Conservation (phyloP, 2,329 filamentous ascomycete genomes). For the Fusarium pseudonygamai region DNA sequence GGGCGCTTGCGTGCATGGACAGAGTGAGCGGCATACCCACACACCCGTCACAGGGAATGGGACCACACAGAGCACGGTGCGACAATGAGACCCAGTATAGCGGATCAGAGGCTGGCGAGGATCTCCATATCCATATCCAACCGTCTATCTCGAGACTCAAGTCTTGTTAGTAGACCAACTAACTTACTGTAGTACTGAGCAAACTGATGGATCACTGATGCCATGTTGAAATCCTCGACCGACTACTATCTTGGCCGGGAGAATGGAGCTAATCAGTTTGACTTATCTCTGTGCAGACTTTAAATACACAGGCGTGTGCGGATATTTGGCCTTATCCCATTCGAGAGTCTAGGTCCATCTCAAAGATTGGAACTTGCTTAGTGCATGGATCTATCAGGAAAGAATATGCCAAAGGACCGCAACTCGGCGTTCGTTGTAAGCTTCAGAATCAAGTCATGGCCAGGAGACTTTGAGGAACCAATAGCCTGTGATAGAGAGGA, state of each 20-base stretch:
- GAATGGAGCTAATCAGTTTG: neutral
- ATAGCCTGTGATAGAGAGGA: neutral
- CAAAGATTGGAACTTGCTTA: neutral
- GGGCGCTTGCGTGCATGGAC: slow-evolving; percentile 24
- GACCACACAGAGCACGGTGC: slow-evolving; percentile 36
- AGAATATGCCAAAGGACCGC: slow-evolving; percentile 1
- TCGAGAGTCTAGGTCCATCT: slow-evolving; percentile 5
- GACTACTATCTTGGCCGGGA: neutral
- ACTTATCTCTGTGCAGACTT: neutral
- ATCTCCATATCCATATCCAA: slow-evolving; percentile 1
- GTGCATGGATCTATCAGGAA: slow-evolving; percentile 4
- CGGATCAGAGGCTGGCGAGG: slow-evolving; percentile 34
- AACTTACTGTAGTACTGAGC: neutral
- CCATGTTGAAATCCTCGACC: neutral
- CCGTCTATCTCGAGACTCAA: neutral
- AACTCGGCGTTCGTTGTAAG: neutral
- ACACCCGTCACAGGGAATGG: slow-evolving; percentile 32
- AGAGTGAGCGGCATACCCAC: slow-evolving; percentile 14
- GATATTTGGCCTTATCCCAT: neutral
- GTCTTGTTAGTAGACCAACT: neutral
- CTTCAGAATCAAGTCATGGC: neutral
- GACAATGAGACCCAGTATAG: slow-evolving; percentile 41
- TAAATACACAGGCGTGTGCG: neutral
- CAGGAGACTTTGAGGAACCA: neutral
- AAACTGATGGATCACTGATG: neutral